These are phyloP conservation scores for Microbotryomycetes sp. DNA, from an alignment of 1,284 basidiomycete genomes.

Conservation along the genomic window DNA sequence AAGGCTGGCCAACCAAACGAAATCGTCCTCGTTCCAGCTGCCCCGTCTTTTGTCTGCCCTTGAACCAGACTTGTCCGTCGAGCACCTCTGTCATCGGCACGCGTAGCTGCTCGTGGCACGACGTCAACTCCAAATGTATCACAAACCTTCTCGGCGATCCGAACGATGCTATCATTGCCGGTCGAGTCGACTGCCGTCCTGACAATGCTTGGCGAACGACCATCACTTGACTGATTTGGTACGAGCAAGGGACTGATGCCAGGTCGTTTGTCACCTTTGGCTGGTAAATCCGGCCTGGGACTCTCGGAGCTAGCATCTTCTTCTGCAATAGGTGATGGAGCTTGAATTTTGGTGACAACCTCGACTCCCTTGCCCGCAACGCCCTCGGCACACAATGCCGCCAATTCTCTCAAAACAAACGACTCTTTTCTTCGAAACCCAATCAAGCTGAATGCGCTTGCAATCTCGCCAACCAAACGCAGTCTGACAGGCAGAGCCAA, in stretches of 20 bases:
- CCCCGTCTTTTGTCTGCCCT: conserved; percentile 32
- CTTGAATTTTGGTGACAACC: conserved; percentile 1
- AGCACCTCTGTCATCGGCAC: not conserved
- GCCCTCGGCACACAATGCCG: conserved; percentile 30
- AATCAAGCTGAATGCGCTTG: conserved; percentile 66
- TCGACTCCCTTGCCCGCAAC: conserved; percentile 24
- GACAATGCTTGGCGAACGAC: conserved; percentile 15
- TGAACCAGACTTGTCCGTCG: conserved; percentile 12
- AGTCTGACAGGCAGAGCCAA: conserved; percentile 69
- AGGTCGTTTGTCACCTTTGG: too few relatives aligned
- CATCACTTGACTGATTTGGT: not conserved
- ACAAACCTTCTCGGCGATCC: conserved; percentile 64
- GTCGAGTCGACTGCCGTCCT: conserved; percentile 44
- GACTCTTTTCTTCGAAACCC: conserved; percentile 79
- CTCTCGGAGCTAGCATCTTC: not conserved
- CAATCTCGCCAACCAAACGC: conserved; percentile 59
- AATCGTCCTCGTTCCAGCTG: conserved; percentile 38
- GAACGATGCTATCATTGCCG: conserved; percentile 71
- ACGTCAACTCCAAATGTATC: conserved; percentile 62
- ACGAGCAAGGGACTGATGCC: not conserved
- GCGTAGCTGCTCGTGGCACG: conserved; percentile 5
- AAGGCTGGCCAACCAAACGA: conserved; percentile 84
- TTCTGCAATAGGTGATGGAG: not conserved
- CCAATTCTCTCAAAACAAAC: conserved; percentile 64
- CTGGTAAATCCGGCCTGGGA: too few relatives aligned